Conservation (phyloP, 2,329 filamentous ascomycete genomes). For the Colletotrichum sp. region DNA sequence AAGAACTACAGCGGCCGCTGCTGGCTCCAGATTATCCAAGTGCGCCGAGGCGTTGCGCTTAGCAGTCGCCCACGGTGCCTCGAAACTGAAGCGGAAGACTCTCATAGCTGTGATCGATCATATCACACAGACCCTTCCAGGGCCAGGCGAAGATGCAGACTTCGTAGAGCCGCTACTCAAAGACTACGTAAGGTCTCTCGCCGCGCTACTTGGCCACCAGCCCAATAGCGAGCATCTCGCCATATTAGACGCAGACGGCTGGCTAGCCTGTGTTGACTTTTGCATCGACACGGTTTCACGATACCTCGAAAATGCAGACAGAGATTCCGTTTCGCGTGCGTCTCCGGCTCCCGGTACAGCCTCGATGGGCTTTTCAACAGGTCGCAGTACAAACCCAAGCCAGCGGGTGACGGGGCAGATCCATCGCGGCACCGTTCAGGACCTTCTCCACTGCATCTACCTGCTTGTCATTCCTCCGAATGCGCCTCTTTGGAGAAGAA, state of each 20-base stretch:
- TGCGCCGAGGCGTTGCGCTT: constrained; percentile 76
- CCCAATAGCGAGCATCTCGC: constrained; percentile 83
- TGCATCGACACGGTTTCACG: constrained; percentile 66
- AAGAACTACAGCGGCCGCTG: constrained; percentile 53
- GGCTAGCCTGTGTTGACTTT: constrained; percentile 74
- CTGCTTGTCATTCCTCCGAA: constrained; percentile 69
- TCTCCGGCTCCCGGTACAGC: constrained; percentile 50
- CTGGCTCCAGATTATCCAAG: constrained; percentile 64
- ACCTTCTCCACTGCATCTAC: constrained; percentile 70
- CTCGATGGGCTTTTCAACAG: constrained; percentile 32
- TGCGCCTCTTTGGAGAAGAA: constrained; percentile 66
- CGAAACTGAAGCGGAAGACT: constrained; percentile 75
- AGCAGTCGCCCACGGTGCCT: constrained; percentile 71
- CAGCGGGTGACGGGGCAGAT: constrained; percentile 26
- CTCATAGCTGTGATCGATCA: constrained; percentile 81
- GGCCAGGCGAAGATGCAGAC: constrained; percentile 49
- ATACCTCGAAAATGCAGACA: constrained; percentile 49
- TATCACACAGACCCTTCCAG: constrained; percentile 75
- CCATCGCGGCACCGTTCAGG: constrained; percentile 34
- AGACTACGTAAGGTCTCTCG: constrained; percentile 80
- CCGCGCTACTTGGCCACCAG: constrained; percentile 71
- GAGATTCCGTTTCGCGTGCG: constrained; percentile 41
- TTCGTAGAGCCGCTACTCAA: constrained; percentile 73
- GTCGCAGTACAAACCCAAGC: constrained; percentile 24
- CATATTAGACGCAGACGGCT: constrained; percentile 59